Evolutionary conservation across 2,329 filamentous ascomycete species (phyloP), one percentile per base, ranked within the genome.

Genomic region (Cladorrhinum sp.): DNA sequence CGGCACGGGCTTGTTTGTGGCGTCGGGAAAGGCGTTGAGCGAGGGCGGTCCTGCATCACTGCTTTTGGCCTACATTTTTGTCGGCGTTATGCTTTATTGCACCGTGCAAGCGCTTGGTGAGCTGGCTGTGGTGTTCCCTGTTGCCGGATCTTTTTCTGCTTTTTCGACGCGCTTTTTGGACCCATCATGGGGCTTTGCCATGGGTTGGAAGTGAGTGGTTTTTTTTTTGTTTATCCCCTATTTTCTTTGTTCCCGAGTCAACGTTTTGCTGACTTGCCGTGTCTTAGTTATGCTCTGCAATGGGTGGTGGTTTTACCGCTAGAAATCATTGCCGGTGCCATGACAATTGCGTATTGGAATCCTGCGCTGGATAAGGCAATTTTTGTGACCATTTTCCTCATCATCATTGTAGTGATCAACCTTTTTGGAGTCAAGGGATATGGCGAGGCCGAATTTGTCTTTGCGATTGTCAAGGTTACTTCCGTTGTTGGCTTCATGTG

Each of bases 1-100:
- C 69, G 90, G 90, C 60, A 93, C 90, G n/a, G 92, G 93, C 64
- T 79, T 97, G 4, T 96, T 96, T 72, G 91, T 97, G 38, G 89
- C 91, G 25, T 93, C 91, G 0, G 91, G 90, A 52, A 80, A 78
- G 64, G 86, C 91, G n/a, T 78, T 96, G 61, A 80, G 84, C 51
- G 78, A 80, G 16, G 92, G 91, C 66, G 92, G 92, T 1, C 92
- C 92, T 6, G 92, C 89, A 1, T 90, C 90, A 0, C 72, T 96
- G 32, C 74, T 96, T 38, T 81, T 96, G 51, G 89, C 89, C 18
- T 96, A 92, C 70, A 74, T 78, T 59, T 81, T 96, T 61, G 88
- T 96, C 63, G 92, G 93, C 32, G 76, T 85, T 69, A 96, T 97
- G 92, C 75, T 97, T 65, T 97, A 92, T 75, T 95, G 90, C 57